Evolutionary conservation across 2,329 filamentous ascomycete genomes (phyloP).

Genomic region (Penicillium olsonii): DNA sequence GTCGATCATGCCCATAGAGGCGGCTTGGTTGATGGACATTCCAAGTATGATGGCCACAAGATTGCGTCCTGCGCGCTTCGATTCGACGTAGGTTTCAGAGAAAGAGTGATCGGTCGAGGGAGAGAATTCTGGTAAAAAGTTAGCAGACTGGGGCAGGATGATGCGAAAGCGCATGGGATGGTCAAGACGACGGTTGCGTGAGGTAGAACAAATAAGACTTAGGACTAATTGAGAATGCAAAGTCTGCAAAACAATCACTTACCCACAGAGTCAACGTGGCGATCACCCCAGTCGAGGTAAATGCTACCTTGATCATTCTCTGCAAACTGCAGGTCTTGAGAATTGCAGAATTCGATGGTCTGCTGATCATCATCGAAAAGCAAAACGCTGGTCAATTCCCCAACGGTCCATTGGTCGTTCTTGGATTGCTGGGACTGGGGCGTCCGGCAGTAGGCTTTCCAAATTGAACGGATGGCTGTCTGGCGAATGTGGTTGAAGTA

Average conservation of each 20-base stretch:
- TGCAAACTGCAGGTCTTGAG: constrained; percentile 54
- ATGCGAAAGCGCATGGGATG: neutral
- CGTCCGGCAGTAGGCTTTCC: constrained; percentile 53
- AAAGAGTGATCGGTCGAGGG: constrained; percentile 54
- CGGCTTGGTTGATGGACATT: constrained; percentile 55
- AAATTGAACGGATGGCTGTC: constrained; percentile 57
- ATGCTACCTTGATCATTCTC: constrained; percentile 47
- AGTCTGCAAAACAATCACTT: constrained; percentile 12
- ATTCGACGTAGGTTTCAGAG: constrained; percentile 58
- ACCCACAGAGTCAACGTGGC: constrained; percentile 51
- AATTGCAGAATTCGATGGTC: constrained; percentile 55
- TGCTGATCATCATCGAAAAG: constrained; percentile 59
- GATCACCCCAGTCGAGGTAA: constrained; percentile 54
- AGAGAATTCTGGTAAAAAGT: constrained; percentile 37
- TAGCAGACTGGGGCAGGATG: neutral
- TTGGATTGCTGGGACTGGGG: constrained; percentile 50
- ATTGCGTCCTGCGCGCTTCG: constrained; percentile 57
- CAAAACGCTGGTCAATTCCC: constrained; percentile 53
- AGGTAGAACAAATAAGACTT: neutral
- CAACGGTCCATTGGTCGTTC: constrained; percentile 59
- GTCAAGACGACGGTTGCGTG: neutral
- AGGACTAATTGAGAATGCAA: neutral
- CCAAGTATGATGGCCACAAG: constrained; percentile 61
- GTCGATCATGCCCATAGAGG: constrained; percentile 52
- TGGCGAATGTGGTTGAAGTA: constrained; percentile 62